Evolutionary conservation across 164 flowering plant genomes (phyloP), one percentile per base, ranked within the genome.

Genomic region (Liriodendron chinense): DNA sequence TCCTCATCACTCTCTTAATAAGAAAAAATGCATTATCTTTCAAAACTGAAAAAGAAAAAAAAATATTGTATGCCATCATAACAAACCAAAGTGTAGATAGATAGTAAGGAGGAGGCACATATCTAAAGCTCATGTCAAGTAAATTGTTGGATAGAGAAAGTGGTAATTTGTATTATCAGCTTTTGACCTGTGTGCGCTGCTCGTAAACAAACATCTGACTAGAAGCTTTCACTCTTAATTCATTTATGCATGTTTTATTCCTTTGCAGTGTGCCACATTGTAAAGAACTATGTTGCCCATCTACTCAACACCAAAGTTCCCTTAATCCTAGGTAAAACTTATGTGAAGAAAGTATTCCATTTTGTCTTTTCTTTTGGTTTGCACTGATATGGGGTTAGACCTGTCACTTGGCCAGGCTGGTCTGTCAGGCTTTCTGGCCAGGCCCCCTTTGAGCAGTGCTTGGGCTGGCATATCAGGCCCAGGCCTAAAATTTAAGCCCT

Each of bases 251-350:
- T 76, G 26, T 20, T 78, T 78, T 71, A 10, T 75, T 70, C 12
- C 72, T 50, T 12, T 87, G 88, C 97, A 94, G 98, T 85, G 3
- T 81, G 84, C 81, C 98, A 94, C 81, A 85, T 94, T 78, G 94
- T 84, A 84, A 94, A 94, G 91, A 94, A 94, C 84, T 94, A 81
- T 84, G 75, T 94, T n/a, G 86, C 91, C 80, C 89, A 89, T 80
- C 85, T 83, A 63, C 91, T 94, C 78, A 83, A 90, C 71, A 76
- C 78, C 75, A 93, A 90, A 84, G 93, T 94, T 80, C 97, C 98
- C 65, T 77, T 94, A 63, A 91, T 92, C 74, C 83, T 94, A 84
- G 97, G 98, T 90, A 87, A 80, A 34, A 57, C 70, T 47, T 74
- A 47, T 8, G 22, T 13, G 26, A 68, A 13, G 16, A 67, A 67